Evolutionary conservation across 2,329 filamentous ascomycete genomes (phyloP), one percentile per base, ranked within the genome.

Genomic region (Berkeleyomyces rouxiae): DNA sequence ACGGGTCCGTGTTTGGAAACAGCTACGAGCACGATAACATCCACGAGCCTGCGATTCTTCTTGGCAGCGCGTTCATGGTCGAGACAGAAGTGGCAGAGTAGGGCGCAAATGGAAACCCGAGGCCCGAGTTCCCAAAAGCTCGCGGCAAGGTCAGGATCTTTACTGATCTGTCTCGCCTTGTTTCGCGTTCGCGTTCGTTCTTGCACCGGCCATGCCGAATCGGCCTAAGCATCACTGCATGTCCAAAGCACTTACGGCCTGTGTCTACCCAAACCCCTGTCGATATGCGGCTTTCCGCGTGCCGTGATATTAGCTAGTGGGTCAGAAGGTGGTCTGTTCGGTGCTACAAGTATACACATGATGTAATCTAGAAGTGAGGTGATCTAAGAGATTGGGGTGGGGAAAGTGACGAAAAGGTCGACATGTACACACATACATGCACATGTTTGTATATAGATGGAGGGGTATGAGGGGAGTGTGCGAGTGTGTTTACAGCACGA

Each of bases 11-110:
- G 31, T 4, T 1, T 4, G 13, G 13, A 13, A 39, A 46, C 58
- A 87, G 87, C 72, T 95, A 93, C 71, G 88, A 93, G 68, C 88
- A 93, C 72, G 79, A 87, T 68, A 88, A 73, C 67, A 81, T 93
- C 61, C 74, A 89, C 1, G 88, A 93, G 72, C 89, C 88, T 1
- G 89, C 88, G 0, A 85, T 95, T 61, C 75, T 92, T 40, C 78
- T 93, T 1, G 88, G 88, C 10, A 85, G 88, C 65, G 82, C 84
- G 0, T 90, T 90, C 69, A 73, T 76, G 1, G 79, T 83, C 36
- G 75, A 76, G 46, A 42, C 40, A 53, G 39, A 42, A 31, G 58
- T 42, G 37, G 10, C 23, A 46, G 33, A n/a, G 40, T 16, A 40
- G n/a, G 7, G 42, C 9, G 7, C n/a, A 6, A 44, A 44, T 44